Base-by-base conservation (phyloP, 768 basidiomycete genomes). In the Lactarius hengduanensis region DNA sequence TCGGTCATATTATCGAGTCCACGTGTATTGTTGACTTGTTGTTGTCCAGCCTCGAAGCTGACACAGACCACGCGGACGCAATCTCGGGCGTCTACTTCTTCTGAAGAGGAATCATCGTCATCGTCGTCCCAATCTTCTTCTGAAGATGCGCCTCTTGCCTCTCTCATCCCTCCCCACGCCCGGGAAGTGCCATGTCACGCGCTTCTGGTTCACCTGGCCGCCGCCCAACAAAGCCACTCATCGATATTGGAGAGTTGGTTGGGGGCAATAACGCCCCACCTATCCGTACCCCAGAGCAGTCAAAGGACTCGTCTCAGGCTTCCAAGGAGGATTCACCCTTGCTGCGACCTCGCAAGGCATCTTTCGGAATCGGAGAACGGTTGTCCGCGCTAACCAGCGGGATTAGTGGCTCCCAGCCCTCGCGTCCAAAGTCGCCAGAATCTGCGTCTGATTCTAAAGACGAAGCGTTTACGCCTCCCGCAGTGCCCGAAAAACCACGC, bases 71-170 rank as follows among this genome's bases (percentile, higher is more conserved):
- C 67, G 36, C 67, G 68, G 36, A 43, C 68, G 10, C 55, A 77
- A 68, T 70, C 72, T 9, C 69, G 69, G 20, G 53, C 59, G 18
- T 69, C 72, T 1, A 69, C 66, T 32, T 72, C 71, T 22, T 72
- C 71, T 9, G 73, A 75, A 50, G 47, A 50, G 22, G 22, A 26
- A 16, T 73, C 76, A 22, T 73, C 75, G 7, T 50, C 55, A 15
- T 55, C 54, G 13, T 30, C 13, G 13, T 74, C 75, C 40, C 83
- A 81, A 30, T 85, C 84, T 61, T 80, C 80, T n/a, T 78, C 74
- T 1, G 83, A 89, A 65, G 80, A 87, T 69, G 82, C 85, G 2
- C 91, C 90, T 15, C 80, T 93, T 41, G 86, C 88, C 0, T 80
- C 78, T 1, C 78, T 91, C 41, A 77, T 89, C 8, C 79, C 80